phyloP scores from a whole-genome alignment of 1,284 basidiomycete species.

The Laetiporus sulphureus region DNA sequence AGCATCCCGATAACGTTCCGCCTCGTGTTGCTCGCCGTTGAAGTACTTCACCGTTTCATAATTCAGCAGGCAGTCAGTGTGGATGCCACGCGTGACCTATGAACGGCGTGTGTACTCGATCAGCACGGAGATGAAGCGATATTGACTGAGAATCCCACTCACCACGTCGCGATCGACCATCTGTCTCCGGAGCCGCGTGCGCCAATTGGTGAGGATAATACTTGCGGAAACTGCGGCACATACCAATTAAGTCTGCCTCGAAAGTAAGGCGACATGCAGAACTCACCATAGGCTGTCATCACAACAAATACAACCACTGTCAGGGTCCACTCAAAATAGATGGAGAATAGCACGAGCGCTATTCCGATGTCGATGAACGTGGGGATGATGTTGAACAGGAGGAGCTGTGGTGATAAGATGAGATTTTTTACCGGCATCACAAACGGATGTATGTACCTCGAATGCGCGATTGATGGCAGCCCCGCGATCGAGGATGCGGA shows the following conservation, averaged over 20 bases:
- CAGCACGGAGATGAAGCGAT: neutral
- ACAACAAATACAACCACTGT: slow-evolving; percentile 69
- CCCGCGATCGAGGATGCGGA: slow-evolving; percentile 62
- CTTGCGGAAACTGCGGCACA: slow-evolving; percentile 48
- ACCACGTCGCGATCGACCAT: slow-evolving; percentile 77
- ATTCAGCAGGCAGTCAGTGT: slow-evolving; percentile 76
- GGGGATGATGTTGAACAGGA: slow-evolving; percentile 77
- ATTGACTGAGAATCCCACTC: slow-evolving; percentile 23
- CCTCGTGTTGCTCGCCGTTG: slow-evolving; percentile 77
- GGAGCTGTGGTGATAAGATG: too few relatives aligned
- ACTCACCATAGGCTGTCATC: slow-evolving; percentile 68
- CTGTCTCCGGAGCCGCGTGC: slow-evolving; percentile 61
- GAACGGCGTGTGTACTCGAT: slow-evolving; percentile 1
- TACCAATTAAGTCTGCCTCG: slow-evolving; percentile 4
- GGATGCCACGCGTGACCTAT: slow-evolving; percentile 66
- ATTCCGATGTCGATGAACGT: slow-evolving; percentile 74
- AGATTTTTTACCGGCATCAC: too few relatives aligned
- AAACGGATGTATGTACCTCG: slow-evolving; percentile 28
- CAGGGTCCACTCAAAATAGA: slow-evolving; percentile 64
- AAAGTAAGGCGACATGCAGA: neutral
- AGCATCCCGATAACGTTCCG: slow-evolving; percentile 64
- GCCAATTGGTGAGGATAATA: slow-evolving; percentile 62
- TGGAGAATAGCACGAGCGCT: slow-evolving; percentile 58
- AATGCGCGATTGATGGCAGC: slow-evolving; percentile 46
- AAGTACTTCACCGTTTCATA: slow-evolving; percentile 87